Percentiles rank a stretch among this genome's conserved stretches.
phyloP scores from a whole-genome alignment of 2,329 filamentous ascomycete species.

The Xylaria sp. region DNA sequence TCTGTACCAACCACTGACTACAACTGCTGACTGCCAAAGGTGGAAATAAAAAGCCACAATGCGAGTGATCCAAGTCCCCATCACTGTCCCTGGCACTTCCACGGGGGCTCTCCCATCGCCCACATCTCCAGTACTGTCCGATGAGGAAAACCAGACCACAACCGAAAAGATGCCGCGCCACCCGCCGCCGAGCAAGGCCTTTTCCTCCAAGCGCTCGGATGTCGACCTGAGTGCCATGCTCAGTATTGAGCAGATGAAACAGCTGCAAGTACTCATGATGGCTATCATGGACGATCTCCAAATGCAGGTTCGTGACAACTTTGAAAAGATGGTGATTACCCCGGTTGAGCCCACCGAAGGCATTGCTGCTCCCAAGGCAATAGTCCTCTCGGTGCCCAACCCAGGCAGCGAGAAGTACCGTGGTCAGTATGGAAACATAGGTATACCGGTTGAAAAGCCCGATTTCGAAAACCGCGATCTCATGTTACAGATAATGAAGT shows the following conservation, averaged over 20 bases:
- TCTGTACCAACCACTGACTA: neutral
- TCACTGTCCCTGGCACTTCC: constrained; percentile 8
- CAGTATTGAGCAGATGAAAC: constrained; percentile 54
- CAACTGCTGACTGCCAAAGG: neutral
- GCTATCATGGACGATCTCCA: constrained; percentile 62
- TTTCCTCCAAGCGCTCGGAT: constrained; percentile 47
- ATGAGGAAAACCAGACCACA: constrained; percentile 34
- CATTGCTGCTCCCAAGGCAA: constrained; percentile 37
- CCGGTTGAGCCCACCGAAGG: constrained; percentile 39
- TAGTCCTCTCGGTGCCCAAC: constrained; percentile 44
- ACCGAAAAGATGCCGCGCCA: constrained; percentile 29
- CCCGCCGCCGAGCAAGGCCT: constrained; percentile 26
- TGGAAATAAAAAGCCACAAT: constrained; percentile 4
- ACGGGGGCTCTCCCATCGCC: constrained; percentile 20
- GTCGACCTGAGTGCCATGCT: constrained; percentile 59
- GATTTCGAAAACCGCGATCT: constrained; percentile 34
- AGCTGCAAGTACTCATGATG: constrained; percentile 57
- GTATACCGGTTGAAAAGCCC: constrained; percentile 21
- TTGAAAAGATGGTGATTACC: constrained; percentile 51
- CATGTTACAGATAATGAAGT: constrained; percentile 29
- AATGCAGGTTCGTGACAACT: constrained; percentile 56
- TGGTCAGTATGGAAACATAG: constrained; percentile 36
- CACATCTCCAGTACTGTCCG: constrained; percentile 30
- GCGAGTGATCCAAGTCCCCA: neutral
- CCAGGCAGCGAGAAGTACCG: constrained; percentile 42